Conservation (phyloP, 2,329 filamentous ascomycete species). For the Stachybotrys chartarum region DNA sequence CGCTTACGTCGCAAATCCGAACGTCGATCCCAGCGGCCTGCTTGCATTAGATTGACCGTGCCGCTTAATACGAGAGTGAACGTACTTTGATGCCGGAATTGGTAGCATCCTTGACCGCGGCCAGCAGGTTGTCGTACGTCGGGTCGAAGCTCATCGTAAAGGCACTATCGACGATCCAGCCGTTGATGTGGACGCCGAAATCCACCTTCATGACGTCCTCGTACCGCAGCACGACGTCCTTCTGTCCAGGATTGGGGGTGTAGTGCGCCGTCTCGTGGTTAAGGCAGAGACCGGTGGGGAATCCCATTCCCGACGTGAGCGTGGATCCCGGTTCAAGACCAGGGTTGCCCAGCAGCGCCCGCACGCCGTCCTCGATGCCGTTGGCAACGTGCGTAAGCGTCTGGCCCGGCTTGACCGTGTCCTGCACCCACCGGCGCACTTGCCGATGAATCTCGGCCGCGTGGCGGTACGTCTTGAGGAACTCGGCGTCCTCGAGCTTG, state of each 20-base stretch:
- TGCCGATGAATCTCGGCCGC: slow-evolving; percentile 76
- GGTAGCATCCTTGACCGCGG: slow-evolving; percentile 66
- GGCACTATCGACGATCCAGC: slow-evolving; percentile 69
- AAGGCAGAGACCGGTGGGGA: slow-evolving; percentile 73
- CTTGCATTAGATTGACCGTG: not conserved
- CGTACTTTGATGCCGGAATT: slow-evolving; percentile 60
- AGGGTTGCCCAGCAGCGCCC: slow-evolving; percentile 64
- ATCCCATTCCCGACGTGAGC: slow-evolving; percentile 70
- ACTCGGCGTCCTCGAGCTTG: slow-evolving; percentile 39
- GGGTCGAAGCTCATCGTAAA: slow-evolving; percentile 71
- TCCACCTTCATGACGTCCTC: slow-evolving; percentile 74
- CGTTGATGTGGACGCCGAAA: slow-evolving; percentile 70
- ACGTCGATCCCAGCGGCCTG: slow-evolving; percentile 83
- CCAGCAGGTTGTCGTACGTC: slow-evolving; percentile 63
- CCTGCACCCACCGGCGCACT: slow-evolving; percentile 72
- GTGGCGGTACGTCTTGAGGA: slow-evolving; percentile 69
- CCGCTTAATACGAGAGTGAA: not conserved
- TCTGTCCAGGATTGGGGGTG: slow-evolving; percentile 75
- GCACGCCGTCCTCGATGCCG: slow-evolving; percentile 73
- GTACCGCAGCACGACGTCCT: slow-evolving; percentile 57
- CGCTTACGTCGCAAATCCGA: slow-evolving; percentile 74
- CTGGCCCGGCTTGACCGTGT: slow-evolving; percentile 71
- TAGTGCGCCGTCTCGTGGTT: slow-evolving; percentile 79
- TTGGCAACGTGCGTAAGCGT: slow-evolving; percentile 70
- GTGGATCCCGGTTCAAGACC: slow-evolving; percentile 69